Evolutionary conservation across 345 rosid species (phyloP), one percentile per base, ranked within the genome.

Genomic region (Iberis pinnata): DNA sequence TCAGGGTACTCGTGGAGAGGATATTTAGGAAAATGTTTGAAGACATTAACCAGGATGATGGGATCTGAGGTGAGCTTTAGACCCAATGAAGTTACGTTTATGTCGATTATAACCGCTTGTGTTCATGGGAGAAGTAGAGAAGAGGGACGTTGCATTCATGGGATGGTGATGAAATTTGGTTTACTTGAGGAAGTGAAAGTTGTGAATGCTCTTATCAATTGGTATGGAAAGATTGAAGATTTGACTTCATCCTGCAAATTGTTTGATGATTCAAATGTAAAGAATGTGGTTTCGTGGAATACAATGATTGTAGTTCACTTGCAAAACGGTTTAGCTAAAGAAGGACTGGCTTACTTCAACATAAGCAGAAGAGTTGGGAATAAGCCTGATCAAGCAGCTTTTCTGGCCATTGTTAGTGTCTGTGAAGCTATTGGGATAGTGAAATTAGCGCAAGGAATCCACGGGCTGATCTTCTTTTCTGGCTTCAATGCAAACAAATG

Each of bases 211-310:
- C 73, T 84, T 19, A 70, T 80, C 32, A 78, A 74, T 54, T 63
- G 63, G 61, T 86, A 86, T 57, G 88, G 95, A 54, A 86, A 77
- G 61, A 64, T 60, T 51, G 63, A 74, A 37, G 40, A 43, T 48
- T 53, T 79, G 35, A 61, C 41, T 44, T 58, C 64, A 0, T 80
- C 85, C 37, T 57, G 75, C 35, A 44, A 45, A 31, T 55, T 83
- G 67, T 80, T 80, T 31, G 71, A 77, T 48, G 58, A 43, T 58
- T 75, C 61, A 61, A 75, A 65, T 9, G 22, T 64, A 16, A 76
- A 53, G 64, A 78, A 72, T 77, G 60, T 66, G 43, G 82, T 82
- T 36, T 71, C 90, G 0, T 82, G 90, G 90, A 82, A 82, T 61
- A 80, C 82, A 9, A 67, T 79, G 58, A 71, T 83, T 44, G 64